These are phyloP conservation scores for Chaetothyriales sp. DNA, from an alignment of 2,329 filamentous ascomycete genomes.

Conservation along the genomic window DNA sequence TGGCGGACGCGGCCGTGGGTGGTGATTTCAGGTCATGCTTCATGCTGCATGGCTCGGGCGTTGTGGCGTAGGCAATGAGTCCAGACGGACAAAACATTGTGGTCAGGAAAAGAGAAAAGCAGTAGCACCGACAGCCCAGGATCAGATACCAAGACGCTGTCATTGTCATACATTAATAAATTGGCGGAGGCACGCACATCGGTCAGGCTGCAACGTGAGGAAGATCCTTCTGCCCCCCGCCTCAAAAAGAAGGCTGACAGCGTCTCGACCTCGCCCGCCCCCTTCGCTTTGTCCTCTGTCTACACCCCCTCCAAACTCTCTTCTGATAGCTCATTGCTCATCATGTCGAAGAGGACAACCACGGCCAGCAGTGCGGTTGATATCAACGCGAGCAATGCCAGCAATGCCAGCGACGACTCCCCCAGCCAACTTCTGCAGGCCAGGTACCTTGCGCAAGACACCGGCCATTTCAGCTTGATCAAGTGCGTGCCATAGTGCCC, in stretches of 20 bases:
- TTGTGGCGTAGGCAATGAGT: slow-evolving; percentile 23
- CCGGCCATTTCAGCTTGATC: slow-evolving; percentile 37
- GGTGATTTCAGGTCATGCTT: slow-evolving; percentile 18
- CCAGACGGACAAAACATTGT: not conserved
- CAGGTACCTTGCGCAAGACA: slow-evolving; percentile 32
- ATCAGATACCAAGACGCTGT: not conserved
- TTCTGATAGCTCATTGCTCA: not conserved
- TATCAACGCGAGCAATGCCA: not conserved
- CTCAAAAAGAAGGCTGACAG: no score
- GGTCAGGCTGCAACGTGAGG: no score
- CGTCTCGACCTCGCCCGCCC: no score
- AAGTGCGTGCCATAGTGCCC: slow-evolving; percentile 23
- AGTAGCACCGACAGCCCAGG: not conserved
- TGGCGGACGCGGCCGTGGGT: slow-evolving; percentile 8
- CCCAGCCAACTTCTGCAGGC: slow-evolving; percentile 32
- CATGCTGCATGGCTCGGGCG: slow-evolving; percentile 29
- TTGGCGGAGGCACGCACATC: no score
- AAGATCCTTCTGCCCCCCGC: no score
- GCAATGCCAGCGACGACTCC: not conserved
- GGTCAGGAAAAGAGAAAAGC: not conserved
- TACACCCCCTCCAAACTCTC: no score
- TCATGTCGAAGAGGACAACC: not conserved
- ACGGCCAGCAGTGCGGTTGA: not conserved
- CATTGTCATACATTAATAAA: not conserved
- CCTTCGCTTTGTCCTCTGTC: no score